phyloP scores from a whole-genome alignment of 805 yeast genomes.

The Yarrowia divulgata region DNA sequence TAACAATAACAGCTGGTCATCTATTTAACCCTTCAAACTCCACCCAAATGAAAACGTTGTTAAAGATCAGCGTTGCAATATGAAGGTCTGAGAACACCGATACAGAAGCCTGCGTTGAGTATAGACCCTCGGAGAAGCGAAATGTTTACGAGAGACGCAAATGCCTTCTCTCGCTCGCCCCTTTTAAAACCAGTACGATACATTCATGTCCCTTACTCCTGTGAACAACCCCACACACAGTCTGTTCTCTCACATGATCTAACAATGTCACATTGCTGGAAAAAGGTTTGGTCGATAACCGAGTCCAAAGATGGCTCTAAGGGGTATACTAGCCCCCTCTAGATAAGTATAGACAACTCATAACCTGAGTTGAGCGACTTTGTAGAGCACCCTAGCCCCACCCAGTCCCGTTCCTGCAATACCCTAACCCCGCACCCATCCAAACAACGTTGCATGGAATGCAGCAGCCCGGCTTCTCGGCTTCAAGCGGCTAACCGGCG shows the following conservation, averaged over 20 bases:
- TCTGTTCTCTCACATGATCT: not conserved
- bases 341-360: not conserved
- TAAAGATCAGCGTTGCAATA: too few species aligned
- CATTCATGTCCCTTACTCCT: not conserved
- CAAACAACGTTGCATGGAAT: constrained; percentile 6
- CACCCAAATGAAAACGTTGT: not conserved
- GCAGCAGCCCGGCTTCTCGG: constrained; percentile 21
- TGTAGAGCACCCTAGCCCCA: not conserved
- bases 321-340: too few species aligned
- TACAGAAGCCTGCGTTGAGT: too few species aligned
- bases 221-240: constrained; percentile 9
- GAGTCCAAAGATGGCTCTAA: not conserved
- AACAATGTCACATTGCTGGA: constrained; percentile 8
- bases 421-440: not conserved
- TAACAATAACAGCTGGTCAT: too few species aligned
- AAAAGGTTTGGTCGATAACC: constrained; percentile 5
- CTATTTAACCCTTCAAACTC: not conserved
- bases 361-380: not conserved
- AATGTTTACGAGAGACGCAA: too few species aligned
- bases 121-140: too few species aligned
- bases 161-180: too few species aligned
- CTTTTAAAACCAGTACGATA: not conserved
- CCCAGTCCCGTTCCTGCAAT: not conserved
- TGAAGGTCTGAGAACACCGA: too few species aligned
- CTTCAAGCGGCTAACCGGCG: constrained; percentile 22